Conservation (phyloP, 306 rosid genomes). For the Fragaria vesca region DNA sequence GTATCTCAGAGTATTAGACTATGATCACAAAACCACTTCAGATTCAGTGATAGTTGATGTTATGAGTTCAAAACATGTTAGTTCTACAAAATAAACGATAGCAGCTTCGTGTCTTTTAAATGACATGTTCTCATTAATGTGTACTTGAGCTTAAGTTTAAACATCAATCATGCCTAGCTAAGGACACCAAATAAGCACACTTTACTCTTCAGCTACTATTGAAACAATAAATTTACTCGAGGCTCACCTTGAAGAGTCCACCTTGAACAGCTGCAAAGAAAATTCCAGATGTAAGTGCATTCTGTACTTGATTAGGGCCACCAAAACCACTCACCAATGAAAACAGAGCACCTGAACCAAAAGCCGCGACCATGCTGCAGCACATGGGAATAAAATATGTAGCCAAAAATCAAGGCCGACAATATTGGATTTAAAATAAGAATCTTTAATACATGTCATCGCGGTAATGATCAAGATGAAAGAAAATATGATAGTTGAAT, state of each 20-base stretch:
- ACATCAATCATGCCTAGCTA: neutral
- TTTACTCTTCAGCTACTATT: neutral
- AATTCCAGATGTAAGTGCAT: conserved; percentile 85
- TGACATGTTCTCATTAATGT: neutral
- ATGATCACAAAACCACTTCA: conserved; percentile 1
- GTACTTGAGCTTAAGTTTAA: neutral
- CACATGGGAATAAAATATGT: conserved; percentile 2
- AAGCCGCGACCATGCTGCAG: conserved; percentile 93
- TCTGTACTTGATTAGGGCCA: conserved; percentile 78
- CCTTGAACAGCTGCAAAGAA: conserved; percentile 96
- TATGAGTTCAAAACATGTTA: conserved; percentile 7
- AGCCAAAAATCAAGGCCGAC: neutral
- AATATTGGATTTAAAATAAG: neutral
- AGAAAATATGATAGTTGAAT: neutral
- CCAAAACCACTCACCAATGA: conserved; percentile 93
- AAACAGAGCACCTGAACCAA: conserved; percentile 94
- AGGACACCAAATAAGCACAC: conserved; percentile 13
- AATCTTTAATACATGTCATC: neutral
- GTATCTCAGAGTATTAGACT: conserved; percentile 1
- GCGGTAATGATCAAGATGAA: neutral
- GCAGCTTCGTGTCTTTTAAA: neutral
- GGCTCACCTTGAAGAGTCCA: conserved; percentile 85
- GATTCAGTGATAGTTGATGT: neutral
- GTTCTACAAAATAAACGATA: neutral
- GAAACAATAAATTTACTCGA: neutral